phyloP scores from a whole-genome alignment of 176 grass and related monocot species.

The Paspalum vaginatum region DNA sequence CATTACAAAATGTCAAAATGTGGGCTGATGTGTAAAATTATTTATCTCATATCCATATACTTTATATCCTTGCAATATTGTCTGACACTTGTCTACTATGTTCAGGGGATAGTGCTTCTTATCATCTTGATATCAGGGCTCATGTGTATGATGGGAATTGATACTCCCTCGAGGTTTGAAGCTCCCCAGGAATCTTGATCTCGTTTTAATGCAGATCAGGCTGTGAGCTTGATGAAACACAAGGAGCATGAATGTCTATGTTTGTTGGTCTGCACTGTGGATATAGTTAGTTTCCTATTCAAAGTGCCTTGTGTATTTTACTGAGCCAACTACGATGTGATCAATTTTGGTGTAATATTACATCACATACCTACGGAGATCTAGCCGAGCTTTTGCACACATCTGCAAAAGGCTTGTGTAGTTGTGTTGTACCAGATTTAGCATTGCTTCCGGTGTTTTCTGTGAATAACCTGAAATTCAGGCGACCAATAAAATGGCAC shows the following conservation, averaged over 20 bases:
- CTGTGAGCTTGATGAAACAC: slow-evolving; percentile 2
- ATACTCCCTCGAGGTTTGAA: slow-evolving; percentile 82
- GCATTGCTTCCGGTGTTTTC: slow-evolving; percentile 22
- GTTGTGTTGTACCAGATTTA: slow-evolving; percentile 27
- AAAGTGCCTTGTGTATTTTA: slow-evolving; percentile 36
- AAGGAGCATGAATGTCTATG: slow-evolving; percentile 13
- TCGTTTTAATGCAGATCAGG: slow-evolving; percentile 2
- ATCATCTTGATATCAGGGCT: slow-evolving; percentile 98
- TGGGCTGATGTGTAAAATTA: slow-evolving; percentile 1
- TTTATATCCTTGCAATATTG: slow-evolving; percentile 4
- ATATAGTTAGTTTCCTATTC: slow-evolving; percentile 39
- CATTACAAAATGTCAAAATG: background rate
- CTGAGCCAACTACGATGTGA: slow-evolving; percentile 1
- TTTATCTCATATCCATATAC: background rate
- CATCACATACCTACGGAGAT: slow-evolving; percentile 2
- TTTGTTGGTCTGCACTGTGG: slow-evolving; percentile 29
- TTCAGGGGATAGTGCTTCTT: slow-evolving; percentile 86
- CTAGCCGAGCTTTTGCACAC: slow-evolving; percentile 20
- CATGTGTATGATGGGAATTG: slow-evolving; percentile 94
- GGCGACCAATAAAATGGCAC: slow-evolving; percentile 25
- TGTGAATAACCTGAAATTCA: slow-evolving; percentile 49
- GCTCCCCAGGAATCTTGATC: slow-evolving; percentile 70
- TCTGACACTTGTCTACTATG: slow-evolving; percentile 17
- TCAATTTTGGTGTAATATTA: slow-evolving; percentile 34
- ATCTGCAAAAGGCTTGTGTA: background rate